Evolutionary conservation across 1,284 basidiomycete species (phyloP), one percentile per base, ranked within the genome.

Genomic region (Gastroboletus turbinatus): DNA sequence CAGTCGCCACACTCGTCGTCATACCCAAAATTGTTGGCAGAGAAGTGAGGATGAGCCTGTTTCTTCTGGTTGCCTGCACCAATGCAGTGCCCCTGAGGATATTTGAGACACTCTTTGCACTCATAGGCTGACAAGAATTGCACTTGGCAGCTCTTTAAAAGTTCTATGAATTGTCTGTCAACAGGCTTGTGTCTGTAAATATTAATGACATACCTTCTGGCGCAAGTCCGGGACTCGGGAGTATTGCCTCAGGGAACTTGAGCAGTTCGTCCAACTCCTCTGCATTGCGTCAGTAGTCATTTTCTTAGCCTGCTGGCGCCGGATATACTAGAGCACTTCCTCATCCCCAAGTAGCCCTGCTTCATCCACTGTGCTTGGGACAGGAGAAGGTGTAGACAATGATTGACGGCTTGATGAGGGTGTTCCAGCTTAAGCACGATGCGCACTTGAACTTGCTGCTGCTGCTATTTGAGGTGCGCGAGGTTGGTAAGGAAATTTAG

Each of bases 1-100:
- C 99, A 99, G 75, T 99, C 97, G 33, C 97, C 97, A 21, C 97
- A 88, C 46, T 99, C 97, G 70, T 99, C 97, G 70, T 99, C 97
- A 67, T 96, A 99, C 33, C 97, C 93, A 67, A 91, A 87, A 71
- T 99, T 99, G 73, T 96, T 96, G 17, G 85, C 83, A 2, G 88
- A 73, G 62, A 84, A 82, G 50, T 94, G 88, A 7, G 79, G 75
- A 33, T 84, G 84, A 0, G 92, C 91, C 58, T 76, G 78, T 68
- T 93, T 93, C 79, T 96, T 96, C 68, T 85, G 84, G 68, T 87
- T 90, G 55, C 82, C 81, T 14, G 84, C 82, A 32, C 96, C 96
- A 55, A 90, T 80, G 68, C 81, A 98, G 75, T 93, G 98, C 44
- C 98, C 87, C 30, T 83, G 79, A 23, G 88, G 83, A 73, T 88